These are phyloP conservation scores for Rhizopogon roseolus DNA, from an alignment of 768 basidiomycete genomes.

Conservation along the genomic window DNA sequence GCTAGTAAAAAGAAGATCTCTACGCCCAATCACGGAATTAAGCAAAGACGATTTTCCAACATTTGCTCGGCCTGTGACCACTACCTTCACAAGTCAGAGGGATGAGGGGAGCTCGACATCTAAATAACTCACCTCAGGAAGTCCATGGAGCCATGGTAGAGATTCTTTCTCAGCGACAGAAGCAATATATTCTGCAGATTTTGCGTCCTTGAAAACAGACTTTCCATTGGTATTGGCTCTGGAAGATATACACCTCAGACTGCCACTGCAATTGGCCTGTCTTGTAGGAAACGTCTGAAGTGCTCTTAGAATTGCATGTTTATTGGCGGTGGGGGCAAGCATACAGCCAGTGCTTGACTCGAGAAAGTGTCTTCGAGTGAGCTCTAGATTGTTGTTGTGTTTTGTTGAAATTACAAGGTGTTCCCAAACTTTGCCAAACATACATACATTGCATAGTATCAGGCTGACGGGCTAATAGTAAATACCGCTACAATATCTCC, in stretches of 20 bases:
- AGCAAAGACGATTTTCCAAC: slow-evolving; percentile 73
- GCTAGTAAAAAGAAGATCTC: slow-evolving; percentile 54
- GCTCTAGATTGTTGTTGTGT: slow-evolving; percentile 13
- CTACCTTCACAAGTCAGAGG: background rate
- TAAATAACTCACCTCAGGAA: slow-evolving; percentile 24
- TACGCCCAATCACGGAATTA: slow-evolving; percentile 62
- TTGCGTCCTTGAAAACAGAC: slow-evolving; percentile 16
- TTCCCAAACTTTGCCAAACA: slow-evolving; percentile 21
- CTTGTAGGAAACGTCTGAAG: background rate
- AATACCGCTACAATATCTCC: background rate
- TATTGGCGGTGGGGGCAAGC: background rate
- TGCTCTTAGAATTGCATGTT: background rate
- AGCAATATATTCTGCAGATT: slow-evolving; percentile 24
- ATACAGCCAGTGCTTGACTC: background rate
- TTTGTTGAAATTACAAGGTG: slow-evolving; percentile 18
- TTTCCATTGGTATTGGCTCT: slow-evolving; percentile 6
- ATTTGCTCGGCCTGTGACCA: slow-evolving; percentile 62
- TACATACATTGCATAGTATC: background rate
- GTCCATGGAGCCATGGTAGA: slow-evolving; percentile 10
- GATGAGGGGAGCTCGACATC: background rate
- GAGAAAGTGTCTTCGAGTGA: background rate
- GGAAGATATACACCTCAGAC: background rate
- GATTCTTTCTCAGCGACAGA: slow-evolving; percentile 14
- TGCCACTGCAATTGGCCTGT: background rate
- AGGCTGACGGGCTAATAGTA: too few species aligned